Percentiles rank a stretch among this genome's conserved stretches.
phyloP scores from a whole-genome alignment of 2,329 filamentous ascomycete species.

The Trichocomaceae sp. region DNA sequence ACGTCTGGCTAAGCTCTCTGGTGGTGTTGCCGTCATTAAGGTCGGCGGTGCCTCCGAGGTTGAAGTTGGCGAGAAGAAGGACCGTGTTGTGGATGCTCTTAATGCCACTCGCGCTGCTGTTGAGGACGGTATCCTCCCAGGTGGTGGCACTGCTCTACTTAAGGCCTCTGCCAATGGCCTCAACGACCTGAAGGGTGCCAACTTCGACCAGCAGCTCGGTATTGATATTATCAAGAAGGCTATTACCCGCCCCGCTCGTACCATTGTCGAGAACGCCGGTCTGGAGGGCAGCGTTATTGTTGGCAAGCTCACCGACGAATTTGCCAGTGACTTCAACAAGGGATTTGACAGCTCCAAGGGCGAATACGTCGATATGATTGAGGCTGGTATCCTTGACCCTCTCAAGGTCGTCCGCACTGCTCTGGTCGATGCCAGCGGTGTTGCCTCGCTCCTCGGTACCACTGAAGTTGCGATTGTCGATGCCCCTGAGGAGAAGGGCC shows the following conservation, averaged over 20 bases:
- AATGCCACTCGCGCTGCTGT: slow-evolving; percentile 98
- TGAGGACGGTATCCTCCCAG: slow-evolving; percentile 97
- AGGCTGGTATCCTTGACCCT: slow-evolving; percentile 92
- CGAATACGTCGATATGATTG: slow-evolving; percentile 98
- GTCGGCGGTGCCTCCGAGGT: slow-evolving; percentile 96
- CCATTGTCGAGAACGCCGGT: slow-evolving; percentile 96
- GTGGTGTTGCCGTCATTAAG: slow-evolving; percentile 98
- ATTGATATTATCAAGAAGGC: slow-evolving; percentile 96
- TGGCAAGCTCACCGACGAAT: slow-evolving; percentile 96
- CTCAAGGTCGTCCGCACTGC: slow-evolving; percentile 99
- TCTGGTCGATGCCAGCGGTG: slow-evolving; percentile 88
- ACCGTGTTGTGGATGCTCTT: slow-evolving; percentile 95
- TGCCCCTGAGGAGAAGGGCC: slow-evolving; percentile 82
- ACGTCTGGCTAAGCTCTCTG: slow-evolving; percentile 97
- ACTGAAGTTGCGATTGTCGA: slow-evolving; percentile 98
- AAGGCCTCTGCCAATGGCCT: slow-evolving; percentile 93
- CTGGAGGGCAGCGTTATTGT: slow-evolving; percentile 93
- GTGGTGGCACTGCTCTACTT: slow-evolving; percentile 94
- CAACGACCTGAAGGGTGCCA: slow-evolving; percentile 71
- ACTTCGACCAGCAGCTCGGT: slow-evolving; percentile 99
- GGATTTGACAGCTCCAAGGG: slow-evolving; percentile 95
- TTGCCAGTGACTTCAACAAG: slow-evolving; percentile 88
- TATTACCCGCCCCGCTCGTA: slow-evolving; percentile 89
- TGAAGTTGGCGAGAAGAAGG: slow-evolving; percentile 99
- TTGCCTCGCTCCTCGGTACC: slow-evolving; percentile 92